Conservation (phyloP, 495 filamentous ascomycete genomes). For the Penicillium antarcticum region DNA sequence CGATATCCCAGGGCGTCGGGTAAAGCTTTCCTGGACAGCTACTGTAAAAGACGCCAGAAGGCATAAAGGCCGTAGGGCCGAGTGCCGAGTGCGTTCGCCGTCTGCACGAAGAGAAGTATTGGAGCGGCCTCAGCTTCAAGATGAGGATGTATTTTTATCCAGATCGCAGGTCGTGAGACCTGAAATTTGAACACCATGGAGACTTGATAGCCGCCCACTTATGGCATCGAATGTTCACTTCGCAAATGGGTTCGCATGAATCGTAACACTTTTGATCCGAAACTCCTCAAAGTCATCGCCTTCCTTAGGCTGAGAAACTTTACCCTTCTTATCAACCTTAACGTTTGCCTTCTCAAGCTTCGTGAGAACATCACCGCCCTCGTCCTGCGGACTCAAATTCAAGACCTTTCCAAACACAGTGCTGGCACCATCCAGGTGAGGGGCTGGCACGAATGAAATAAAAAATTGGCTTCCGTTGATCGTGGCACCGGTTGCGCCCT, state of each 20-base stretch:
- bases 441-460: constrained; percentile 76
- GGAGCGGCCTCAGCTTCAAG: background rate
- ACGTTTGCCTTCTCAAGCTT: constrained; percentile 73
- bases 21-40: no score
- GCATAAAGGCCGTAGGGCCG: no score
- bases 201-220: background rate
- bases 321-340: constrained; percentile 86
- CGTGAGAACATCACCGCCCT: constrained; percentile 44
- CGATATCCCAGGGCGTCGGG: no score
- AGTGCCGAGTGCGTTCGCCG: no score
- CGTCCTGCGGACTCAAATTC: constrained; percentile 42
- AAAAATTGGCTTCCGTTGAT: constrained; percentile 98
- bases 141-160: background rate
- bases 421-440: constrained; percentile 92
- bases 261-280: constrained; percentile 70
- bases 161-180: background rate
- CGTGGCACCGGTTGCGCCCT: constrained; percentile 51
- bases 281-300: constrained; percentile 49
- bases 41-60: no score
- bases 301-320: constrained; percentile 59
- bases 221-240: constrained; percentile 40
- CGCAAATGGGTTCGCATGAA: constrained; percentile 94
- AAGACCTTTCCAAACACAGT: constrained; percentile 88
- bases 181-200: background rate
- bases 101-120: background rate